Conservation (phyloP, 306 rosid species). For the Geum urbanum region DNA sequence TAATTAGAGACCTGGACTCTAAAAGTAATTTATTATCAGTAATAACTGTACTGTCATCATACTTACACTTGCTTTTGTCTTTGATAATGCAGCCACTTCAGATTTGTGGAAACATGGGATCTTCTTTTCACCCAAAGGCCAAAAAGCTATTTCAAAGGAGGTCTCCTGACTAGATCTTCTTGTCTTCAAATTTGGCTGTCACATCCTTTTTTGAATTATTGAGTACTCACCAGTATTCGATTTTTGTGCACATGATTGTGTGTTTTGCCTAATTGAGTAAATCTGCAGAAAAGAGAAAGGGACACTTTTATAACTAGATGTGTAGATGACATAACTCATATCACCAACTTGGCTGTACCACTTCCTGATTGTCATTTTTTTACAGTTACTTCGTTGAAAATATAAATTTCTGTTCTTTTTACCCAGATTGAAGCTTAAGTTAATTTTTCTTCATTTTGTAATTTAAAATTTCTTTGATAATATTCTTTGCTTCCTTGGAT, state of each 20-base stretch:
- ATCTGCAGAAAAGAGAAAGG: neutral
- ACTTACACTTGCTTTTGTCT: slow-evolving; percentile 2
- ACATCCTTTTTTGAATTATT: neutral
- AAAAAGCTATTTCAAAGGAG: slow-evolving; percentile 59
- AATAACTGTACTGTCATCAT: neutral
- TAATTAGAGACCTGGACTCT: neutral
- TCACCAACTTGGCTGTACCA: neutral
- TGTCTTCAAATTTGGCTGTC: neutral
- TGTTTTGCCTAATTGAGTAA: neutral
- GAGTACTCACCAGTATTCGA: neutral
- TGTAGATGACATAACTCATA: neutral
- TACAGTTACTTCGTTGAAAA: neutral
- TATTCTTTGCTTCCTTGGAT: slow-evolving; percentile 8
- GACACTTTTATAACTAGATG: slow-evolving; percentile 2
- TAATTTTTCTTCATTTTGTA: neutral
- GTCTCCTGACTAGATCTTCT: slow-evolving; percentile 29
- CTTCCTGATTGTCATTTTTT: neutral
- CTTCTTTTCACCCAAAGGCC: slow-evolving; percentile 55
- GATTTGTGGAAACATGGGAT: slow-evolving; percentile 64
- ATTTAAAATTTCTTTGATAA: slow-evolving; percentile 6
- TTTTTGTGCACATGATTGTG: neutral
- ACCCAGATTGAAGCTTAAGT: too few species aligned
- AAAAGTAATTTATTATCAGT: neutral
- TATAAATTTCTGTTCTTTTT: neutral
- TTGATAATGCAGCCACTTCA: slow-evolving; percentile 62